Percentiles rank a stretch among this genome's conserved stretches.
These are phyloP conservation scores for Drechslerella stenobrocha DNA, from an alignment of 2,329 filamentous ascomycete species.

Conservation along the genomic window DNA sequence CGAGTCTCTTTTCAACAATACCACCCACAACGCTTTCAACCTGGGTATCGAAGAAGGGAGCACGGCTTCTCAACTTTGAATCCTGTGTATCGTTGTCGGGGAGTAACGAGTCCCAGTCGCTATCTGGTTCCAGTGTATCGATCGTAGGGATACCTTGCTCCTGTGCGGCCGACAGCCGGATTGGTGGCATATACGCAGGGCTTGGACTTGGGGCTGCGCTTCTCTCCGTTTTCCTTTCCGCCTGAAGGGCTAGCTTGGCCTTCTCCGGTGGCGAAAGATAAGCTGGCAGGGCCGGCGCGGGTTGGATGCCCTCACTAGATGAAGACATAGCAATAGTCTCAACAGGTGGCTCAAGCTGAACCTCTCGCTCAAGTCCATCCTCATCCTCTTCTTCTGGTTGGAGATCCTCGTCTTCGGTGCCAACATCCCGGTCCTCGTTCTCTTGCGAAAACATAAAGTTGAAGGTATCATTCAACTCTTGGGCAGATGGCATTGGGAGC, in stretches of 20 bases:
- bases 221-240: constrained; percentile 19
- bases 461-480: constrained; percentile 53
- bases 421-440: constrained; percentile 5
- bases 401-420: constrained; percentile 7
- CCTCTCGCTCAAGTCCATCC: constrained; percentile 36
- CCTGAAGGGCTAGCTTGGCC: constrained; percentile 20
- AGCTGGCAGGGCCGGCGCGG: constrained; percentile 35
- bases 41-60: constrained; percentile 85
- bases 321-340: constrained; percentile 20
- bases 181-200: constrained; percentile 57
- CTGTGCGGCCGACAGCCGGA: constrained; percentile 37
- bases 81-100: constrained; percentile 72
- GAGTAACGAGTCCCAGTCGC: constrained; percentile 90
- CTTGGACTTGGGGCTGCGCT: constrained; percentile 48
- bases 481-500: constrained; percentile 51
- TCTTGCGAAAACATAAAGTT: constrained; percentile 48
- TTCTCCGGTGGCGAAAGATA: constrained; percentile 39
- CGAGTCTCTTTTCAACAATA: constrained; percentile 73
- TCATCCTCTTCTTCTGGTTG: constrained; percentile 42
- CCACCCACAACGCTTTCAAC: constrained; percentile 83
- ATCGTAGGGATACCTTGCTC: constrained; percentile 63
- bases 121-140: constrained; percentile 69
- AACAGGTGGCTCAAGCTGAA: constrained; percentile 37
- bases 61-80: constrained; percentile 76
- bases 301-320: constrained; percentile 41